Conservation (phyloP, 208 protist genomes). For the Crithidia fasciculata region DNA sequence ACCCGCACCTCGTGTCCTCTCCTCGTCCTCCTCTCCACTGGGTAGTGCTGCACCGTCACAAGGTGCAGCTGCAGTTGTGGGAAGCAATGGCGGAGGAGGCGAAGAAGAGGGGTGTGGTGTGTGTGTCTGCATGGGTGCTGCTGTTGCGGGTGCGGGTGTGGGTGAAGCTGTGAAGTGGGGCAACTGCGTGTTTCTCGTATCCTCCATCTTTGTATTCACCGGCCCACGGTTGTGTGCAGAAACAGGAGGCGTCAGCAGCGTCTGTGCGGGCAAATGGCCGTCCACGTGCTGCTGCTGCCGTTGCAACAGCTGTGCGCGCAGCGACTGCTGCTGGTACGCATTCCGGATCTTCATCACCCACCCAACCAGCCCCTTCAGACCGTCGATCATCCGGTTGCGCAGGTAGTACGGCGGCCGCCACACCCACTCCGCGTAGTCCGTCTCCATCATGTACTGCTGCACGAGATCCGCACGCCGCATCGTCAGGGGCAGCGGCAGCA, state of each 20-base stretch:
- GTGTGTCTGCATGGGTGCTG: no score
- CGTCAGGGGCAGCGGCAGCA: slow-evolving; percentile 58
- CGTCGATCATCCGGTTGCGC: slow-evolving; percentile 33
- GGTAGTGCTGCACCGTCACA: no score
- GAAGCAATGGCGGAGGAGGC: neutral
- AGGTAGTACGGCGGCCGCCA: slow-evolving; percentile 51
- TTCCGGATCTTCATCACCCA: slow-evolving; percentile 18
- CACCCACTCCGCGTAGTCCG: slow-evolving; percentile 61
- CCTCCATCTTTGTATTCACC: no score
- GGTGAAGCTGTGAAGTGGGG: no score
- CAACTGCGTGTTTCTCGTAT: no score
- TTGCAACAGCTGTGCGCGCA: slow-evolving; percentile 21
- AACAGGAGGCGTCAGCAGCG: no score
- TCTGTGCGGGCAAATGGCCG: slow-evolving; percentile 4
- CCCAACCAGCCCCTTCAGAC: slow-evolving; percentile 9
- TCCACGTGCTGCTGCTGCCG: slow-evolving; percentile 27
- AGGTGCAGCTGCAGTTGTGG: neutral
- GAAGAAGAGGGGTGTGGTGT: no score
- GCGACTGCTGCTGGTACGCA: slow-evolving; percentile 22
- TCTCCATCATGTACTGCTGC: slow-evolving; percentile 48
- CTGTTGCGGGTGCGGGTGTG: no score
- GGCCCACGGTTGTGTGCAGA: no score
- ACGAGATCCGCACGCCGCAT: slow-evolving; percentile 50
- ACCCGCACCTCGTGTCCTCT: neutral
- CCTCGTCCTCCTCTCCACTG: neutral